Base-by-base conservation (phyloP, 2,329 filamentous ascomycete species). In the Aspergillus brunneoviolaceus region DNA sequence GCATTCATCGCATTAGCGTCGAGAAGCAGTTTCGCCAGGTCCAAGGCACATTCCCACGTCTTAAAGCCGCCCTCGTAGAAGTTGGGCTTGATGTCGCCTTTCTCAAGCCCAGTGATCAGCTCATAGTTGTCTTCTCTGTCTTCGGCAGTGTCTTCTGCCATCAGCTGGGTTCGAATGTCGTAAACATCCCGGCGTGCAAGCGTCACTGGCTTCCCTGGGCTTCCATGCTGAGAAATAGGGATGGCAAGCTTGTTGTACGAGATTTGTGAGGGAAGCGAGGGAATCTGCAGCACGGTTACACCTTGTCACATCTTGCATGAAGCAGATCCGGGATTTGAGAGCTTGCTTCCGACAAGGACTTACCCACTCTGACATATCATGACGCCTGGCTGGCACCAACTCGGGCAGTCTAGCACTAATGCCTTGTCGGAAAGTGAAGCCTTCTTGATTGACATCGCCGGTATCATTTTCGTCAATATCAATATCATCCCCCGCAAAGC, bases 51-150 rank as follows among this genome's bases (percentile, higher is more conserved):
- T 74, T 89, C 86, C 86, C 86, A 89, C 19, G 85, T 88, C 69
- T 89, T 89, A 76, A 88, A 87, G 5, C 86, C 86, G 62, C 86
- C 86, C 75, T 89, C 86, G 70, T 89, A 89, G 67, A 88, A 76
- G 61, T 84, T 83, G 27, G 84, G 82, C 49, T 80, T 80, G 57
- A 88, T 79, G 67, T 88, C 85, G 3, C 83, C 82, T 57, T 82
- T 77, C 55, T 82, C 79, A 4, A 87, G 76, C 9, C 82, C 80
- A 1, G 77, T 70, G 45, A 81, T 74, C 23, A 82, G 70, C 39
- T 73, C 70, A 42, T 80, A 77, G 57, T 79, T 80, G 23, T 74
- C 70, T 23, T 78, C 71, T 3, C 39, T 16, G 16, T 45, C 39
- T 31, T 76, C 78, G 11, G 75, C 70, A 62, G 74, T 68, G 59